Evolutionary conservation across 768 basidiomycete genomes (phyloP).

Genomic region (Lentinus brumalis): DNA sequence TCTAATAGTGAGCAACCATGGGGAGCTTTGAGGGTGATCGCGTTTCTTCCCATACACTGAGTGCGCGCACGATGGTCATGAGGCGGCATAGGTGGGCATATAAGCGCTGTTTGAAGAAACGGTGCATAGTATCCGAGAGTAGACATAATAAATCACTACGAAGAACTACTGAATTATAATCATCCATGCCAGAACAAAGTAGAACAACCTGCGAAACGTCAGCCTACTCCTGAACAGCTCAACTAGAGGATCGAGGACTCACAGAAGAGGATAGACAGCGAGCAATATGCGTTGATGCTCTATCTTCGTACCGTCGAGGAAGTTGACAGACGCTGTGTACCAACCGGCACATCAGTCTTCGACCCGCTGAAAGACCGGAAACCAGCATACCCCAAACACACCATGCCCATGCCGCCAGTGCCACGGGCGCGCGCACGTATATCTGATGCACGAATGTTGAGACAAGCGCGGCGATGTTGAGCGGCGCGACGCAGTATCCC

Average conservation of each 20-base stretch:
- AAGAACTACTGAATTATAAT: constrained; percentile 77
- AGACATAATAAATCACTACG: constrained; percentile 1
- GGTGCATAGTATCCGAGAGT: background rate
- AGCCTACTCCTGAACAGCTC: background rate
- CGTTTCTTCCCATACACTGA: too few species aligned
- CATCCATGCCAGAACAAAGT: constrained; percentile 96
- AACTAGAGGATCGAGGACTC: constrained; percentile 35
- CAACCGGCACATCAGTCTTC: background rate
- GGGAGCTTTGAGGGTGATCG: too few species aligned
- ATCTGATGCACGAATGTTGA: constrained; percentile 84
- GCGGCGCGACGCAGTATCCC: constrained; percentile 93
- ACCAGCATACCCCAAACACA: constrained; percentile 87
- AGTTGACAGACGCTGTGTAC: constrained; percentile 82
- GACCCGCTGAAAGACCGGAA: background rate
- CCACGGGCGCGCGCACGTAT: constrained; percentile 85
- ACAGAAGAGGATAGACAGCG: constrained; percentile 96
- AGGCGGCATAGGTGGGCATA: too few species aligned
- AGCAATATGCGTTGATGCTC: constrained; percentile 87
- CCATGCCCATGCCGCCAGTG: constrained; percentile 91
- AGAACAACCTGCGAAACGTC: constrained; percentile 66
- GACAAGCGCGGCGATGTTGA: constrained; percentile 87
- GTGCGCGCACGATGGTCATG: too few species aligned
- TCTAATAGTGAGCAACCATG: too few species aligned
- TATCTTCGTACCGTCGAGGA: constrained; percentile 93
- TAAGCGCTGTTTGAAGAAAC: too few species aligned